These are phyloP conservation scores for Diaporthe nobilis DNA, from an alignment of 2,329 filamentous ascomycete genomes.

Conservation along the genomic window DNA sequence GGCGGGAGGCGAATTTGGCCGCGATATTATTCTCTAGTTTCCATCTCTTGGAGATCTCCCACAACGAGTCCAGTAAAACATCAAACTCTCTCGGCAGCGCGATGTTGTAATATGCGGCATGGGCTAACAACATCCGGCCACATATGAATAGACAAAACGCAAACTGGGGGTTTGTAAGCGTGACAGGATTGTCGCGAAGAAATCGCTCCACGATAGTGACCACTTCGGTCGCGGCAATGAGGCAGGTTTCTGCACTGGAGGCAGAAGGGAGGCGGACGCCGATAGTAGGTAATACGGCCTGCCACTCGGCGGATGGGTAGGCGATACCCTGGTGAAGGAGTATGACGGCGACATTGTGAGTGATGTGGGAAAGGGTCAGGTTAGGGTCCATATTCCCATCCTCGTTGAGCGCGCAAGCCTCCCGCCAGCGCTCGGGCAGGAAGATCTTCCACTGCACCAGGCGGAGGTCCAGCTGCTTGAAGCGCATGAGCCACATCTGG, in stretches of 20 bases:
- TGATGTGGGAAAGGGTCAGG: conserved; percentile 58
- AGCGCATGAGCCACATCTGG: conserved; percentile 58
- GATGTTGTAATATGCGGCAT: conserved; percentile 51
- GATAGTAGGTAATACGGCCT: conserved; percentile 43
- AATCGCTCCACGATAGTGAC: conserved; percentile 55
- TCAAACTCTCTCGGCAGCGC: conserved; percentile 50
- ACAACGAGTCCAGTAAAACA: conserved; percentile 51
- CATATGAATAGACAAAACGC: conserved; percentile 56
- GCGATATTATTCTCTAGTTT: conserved; percentile 51
- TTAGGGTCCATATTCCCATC: conserved; percentile 60
- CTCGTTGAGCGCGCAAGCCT: conserved; percentile 55
- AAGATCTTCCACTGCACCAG: conserved; percentile 63
- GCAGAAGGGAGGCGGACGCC: conserved; percentile 52
- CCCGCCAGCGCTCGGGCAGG: conserved; percentile 58
- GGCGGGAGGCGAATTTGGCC: conserved; percentile 51
- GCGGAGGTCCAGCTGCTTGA: conserved; percentile 59
- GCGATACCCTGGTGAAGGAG: conserved; percentile 58
- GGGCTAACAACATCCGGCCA: conserved; percentile 52
- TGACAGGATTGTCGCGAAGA: conserved; percentile 45
- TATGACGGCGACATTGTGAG: conserved; percentile 59
- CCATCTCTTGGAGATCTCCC: conserved; percentile 56
- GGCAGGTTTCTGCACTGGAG: conserved; percentile 57
- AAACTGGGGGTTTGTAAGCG: conserved; percentile 53
- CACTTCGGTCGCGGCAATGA: conserved; percentile 55
- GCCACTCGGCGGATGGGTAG: conserved; percentile 52